These are phyloP conservation scores for Pneumocystis murina DNA, from an alignment of 1,139 yeast genomes.

Conservation along the genomic window DNA sequence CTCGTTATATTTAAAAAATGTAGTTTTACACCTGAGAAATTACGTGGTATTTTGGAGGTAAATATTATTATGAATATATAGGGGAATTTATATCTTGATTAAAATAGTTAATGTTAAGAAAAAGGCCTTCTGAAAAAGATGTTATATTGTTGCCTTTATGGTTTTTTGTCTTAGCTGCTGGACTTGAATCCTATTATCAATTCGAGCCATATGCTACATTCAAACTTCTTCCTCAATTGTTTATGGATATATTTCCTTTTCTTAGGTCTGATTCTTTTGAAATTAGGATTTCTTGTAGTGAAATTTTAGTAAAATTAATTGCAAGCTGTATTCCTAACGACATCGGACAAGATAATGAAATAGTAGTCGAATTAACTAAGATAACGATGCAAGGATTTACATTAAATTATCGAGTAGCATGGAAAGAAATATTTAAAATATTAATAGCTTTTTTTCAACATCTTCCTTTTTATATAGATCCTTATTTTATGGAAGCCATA, in stretches of 20 bases:
- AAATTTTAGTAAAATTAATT: constrained; percentile 67
- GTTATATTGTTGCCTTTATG: constrained; percentile 81
- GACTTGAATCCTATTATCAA: constrained; percentile 50
- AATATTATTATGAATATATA: neutral
- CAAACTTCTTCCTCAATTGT: constrained; percentile 39
- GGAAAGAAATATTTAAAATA: constrained; percentile 58
- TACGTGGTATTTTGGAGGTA: constrained; percentile 48
- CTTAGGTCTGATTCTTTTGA: constrained; percentile 53
- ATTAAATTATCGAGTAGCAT: constrained; percentile 63
- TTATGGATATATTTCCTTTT: constrained; percentile 44
- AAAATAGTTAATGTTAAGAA: neutral
- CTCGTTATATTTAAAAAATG: constrained; percentile 69
- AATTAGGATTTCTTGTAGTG: constrained; percentile 64
- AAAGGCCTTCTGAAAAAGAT: constrained; percentile 61
- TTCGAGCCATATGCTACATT: constrained; percentile 47
- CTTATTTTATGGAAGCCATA: constrained; percentile 52
- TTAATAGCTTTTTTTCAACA: constrained; percentile 49
- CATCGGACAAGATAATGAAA: constrained; percentile 24
- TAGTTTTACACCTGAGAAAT: constrained; percentile 39
- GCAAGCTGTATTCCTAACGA: constrained; percentile 51
- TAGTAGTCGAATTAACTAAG: constrained; percentile 38
- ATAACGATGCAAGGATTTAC: constrained; percentile 42
- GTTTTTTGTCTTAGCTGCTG: constrained; percentile 89
- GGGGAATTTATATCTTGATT: neutral
- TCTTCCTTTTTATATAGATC: constrained; percentile 54